Conservation (phyloP, 805 yeast species). For the Metschnikowia picachoensis region DNA sequence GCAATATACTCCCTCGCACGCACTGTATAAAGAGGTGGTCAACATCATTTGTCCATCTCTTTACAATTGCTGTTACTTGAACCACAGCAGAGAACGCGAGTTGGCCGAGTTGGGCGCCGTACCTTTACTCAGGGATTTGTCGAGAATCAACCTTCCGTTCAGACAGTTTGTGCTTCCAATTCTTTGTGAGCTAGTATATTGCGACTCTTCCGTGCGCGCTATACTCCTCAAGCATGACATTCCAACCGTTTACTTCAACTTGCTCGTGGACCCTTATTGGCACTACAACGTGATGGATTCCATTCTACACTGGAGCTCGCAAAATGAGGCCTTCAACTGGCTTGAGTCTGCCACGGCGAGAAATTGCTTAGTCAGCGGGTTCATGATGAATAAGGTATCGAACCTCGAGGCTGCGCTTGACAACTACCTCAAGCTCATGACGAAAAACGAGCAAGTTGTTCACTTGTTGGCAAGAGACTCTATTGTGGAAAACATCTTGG, state of each 20-base stretch:
- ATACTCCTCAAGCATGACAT: slow-evolving; percentile 36
- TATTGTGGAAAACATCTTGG: slow-evolving; percentile 28
- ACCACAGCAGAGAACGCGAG: slow-evolving; percentile 41
- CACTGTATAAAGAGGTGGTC: slow-evolving; percentile 36
- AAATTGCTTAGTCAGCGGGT: slow-evolving; percentile 36
- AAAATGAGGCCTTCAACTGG: slow-evolving; percentile 21
- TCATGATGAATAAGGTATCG: slow-evolving; percentile 36
- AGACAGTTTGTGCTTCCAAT: slow-evolving; percentile 52
- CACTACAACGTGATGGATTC: slow-evolving; percentile 54
- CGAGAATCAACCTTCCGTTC: slow-evolving; percentile 39
- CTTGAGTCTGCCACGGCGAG: slow-evolving; percentile 25
- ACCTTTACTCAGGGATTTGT: slow-evolving; percentile 40
- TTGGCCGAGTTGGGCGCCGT: slow-evolving; percentile 46
- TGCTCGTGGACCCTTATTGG: slow-evolving; percentile 53
- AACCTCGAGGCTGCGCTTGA: slow-evolving; percentile 44
- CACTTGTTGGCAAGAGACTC: slow-evolving; percentile 23
- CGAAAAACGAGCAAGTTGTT: slow-evolving; percentile 19
- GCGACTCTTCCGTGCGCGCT: slow-evolving; percentile 36
- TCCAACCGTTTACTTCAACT: slow-evolving; percentile 34
- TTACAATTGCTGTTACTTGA: slow-evolving; percentile 50
- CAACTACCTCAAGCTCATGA: slow-evolving; percentile 34
- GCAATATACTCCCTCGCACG: slow-evolving; percentile 24
- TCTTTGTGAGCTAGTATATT: slow-evolving; percentile 49
- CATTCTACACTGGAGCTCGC: slow-evolving; percentile 38
- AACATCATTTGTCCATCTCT: slow-evolving; percentile 46